A percentile compares a stretch with the other conserved stretches of the same genome.
phyloP scores from a whole-genome alignment of 192 early-diverging fungal genomes.

The Backusella mclennaniae region DNA sequence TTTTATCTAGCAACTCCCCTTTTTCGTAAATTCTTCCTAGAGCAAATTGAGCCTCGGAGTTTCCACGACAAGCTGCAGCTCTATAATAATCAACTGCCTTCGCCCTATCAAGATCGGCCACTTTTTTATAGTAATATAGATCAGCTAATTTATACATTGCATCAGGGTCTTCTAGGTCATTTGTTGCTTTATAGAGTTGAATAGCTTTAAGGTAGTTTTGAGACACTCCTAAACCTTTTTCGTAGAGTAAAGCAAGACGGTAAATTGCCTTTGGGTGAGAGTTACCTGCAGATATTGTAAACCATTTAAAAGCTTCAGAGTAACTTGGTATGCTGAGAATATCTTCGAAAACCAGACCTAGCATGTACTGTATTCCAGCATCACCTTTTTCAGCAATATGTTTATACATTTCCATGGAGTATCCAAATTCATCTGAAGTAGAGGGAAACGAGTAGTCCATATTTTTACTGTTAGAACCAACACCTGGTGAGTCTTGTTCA shows the following conservation, averaged over 20 bases:
- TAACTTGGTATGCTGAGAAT: neutral
- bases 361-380: neutral
- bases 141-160: neutral
- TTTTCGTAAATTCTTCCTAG: neutral
- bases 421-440: neutral
- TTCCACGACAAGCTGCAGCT: neutral
- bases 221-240: neutral
- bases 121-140: neutral
- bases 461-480: too few species aligned
- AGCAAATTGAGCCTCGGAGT: neutral
- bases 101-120: neutral
- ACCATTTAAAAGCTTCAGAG: neutral
- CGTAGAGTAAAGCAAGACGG: neutral
- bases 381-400: neutral
- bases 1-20: neutral
- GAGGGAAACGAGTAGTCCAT: neutral
- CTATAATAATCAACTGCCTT: neutral
- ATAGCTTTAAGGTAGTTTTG: neutral
- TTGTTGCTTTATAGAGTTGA: neutral
- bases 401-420: neutral
- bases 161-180: neutral
- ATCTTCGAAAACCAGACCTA: neutral
- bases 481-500: neutral
- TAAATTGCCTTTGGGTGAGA: neutral
- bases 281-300: neutral